These are phyloP conservation scores for Solanum hybrid DNA, from an alignment of 305 asterid species.

Conservation along the genomic window DNA sequence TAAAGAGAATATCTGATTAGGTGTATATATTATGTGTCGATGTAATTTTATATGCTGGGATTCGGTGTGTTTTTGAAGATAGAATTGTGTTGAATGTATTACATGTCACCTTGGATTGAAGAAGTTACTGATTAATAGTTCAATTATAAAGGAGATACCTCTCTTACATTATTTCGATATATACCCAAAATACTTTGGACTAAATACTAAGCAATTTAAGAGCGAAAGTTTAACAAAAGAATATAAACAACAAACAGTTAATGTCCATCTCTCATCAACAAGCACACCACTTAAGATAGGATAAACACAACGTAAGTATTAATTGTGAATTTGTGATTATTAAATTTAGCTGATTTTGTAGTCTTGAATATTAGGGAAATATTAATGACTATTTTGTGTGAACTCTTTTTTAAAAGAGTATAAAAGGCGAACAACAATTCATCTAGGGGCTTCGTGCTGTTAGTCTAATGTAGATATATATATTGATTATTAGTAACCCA, in stretches of 20 bases:
- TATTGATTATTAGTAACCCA: background rate
- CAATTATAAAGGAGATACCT: background rate
- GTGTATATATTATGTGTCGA: background rate
- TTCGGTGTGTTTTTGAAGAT: background rate
- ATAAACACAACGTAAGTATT: background rate
- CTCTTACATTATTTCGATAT: background rate
- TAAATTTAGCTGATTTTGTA: background rate
- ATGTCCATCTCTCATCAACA: background rate
- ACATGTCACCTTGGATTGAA: background rate
- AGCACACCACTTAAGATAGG: background rate
- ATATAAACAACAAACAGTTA: background rate
- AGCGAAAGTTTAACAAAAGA: background rate
- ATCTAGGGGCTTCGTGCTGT: background rate
- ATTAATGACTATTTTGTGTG: background rate
- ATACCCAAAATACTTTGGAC: background rate
- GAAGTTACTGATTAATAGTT: background rate
- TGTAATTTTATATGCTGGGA: background rate
- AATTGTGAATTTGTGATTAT: background rate
- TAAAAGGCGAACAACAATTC: background rate
- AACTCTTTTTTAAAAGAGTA: background rate
- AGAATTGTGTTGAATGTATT: background rate
- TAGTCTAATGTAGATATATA: background rate
- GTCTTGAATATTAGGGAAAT: background rate
- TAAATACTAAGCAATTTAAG: background rate
- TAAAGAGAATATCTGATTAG: background rate